phyloP scores from a whole-genome alignment of 2,329 filamentous ascomycete species.

The Claviceps maximensis region DNA sequence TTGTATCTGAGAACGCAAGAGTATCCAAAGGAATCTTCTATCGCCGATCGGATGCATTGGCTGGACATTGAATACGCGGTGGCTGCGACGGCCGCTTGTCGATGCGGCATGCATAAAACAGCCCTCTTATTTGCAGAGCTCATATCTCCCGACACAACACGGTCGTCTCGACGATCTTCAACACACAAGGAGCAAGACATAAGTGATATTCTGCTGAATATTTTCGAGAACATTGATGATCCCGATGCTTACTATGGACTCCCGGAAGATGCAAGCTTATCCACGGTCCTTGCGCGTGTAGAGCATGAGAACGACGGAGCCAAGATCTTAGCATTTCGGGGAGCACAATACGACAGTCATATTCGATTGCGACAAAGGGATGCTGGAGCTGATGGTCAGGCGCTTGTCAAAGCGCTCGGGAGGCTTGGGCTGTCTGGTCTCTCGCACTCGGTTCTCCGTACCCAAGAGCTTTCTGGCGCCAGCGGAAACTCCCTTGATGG shows the following conservation, averaged over 20 bases:
- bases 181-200: slow-evolving; percentile 39
- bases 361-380: slow-evolving; percentile 47
- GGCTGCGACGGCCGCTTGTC: slow-evolving; percentile 57
- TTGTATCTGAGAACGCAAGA: slow-evolving; percentile 80
- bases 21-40: slow-evolving; percentile 60
- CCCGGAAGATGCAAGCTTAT: slow-evolving; percentile 61
- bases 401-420: slow-evolving; percentile 64
- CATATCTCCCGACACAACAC: slow-evolving; percentile 40
- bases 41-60: slow-evolving; percentile 70
- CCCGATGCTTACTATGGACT: slow-evolving; percentile 93
- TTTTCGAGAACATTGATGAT: slow-evolving; percentile 89
- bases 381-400: slow-evolving; percentile 47
- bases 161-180: slow-evolving; percentile 55
- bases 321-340: slow-evolving; percentile 80
- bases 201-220: slow-evolving; percentile 57
- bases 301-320: slow-evolving; percentile 82
- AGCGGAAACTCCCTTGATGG: slow-evolving; percentile 50
- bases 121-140: slow-evolving; percentile 76
- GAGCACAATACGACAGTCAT: slow-evolving; percentile 80
- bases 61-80: slow-evolving; percentile 66
- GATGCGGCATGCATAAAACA: slow-evolving; percentile 76
- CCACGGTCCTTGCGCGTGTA: slow-evolving; percentile 65
- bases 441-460: slow-evolving; percentile 64
- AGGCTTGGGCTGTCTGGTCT: slow-evolving; percentile 74
- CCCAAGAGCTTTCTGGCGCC: slow-evolving; percentile 46